Evolutionary conservation across 2,329 filamentous ascomycete genomes (phyloP), one percentile per base, ranked within the genome.

Genomic region (Aspergillus sp.): DNA sequence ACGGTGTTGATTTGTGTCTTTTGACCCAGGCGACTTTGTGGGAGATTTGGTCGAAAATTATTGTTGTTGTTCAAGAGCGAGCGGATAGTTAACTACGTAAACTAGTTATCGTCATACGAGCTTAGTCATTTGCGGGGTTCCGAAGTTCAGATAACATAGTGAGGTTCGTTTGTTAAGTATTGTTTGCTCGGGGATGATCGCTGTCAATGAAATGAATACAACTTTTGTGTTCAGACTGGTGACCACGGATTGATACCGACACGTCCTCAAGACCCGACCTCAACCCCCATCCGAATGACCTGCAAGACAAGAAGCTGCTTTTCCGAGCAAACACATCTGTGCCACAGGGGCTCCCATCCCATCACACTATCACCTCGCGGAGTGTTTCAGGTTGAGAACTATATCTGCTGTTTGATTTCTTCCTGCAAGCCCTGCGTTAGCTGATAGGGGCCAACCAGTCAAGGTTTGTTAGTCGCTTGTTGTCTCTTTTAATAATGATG

Each of bases 291-390:
- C 34, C 12, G 34, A n/a, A 36, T 36, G 34, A n/a, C 15, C 34
- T 36, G 34, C 13, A 45, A 24, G 30, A 45, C 43, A 11, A 32
- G 15, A 36, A 34, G n/a, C 39, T 24, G 38, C 18, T 3, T 30
- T 44, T 39, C 22, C 26, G 30, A 50, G 39, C 52, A 47, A 38
- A 18, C 55, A 48, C 24, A 26, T 34, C 30, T 42, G 26, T 58
- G 45, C 48, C 7, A 15, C 34, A 36, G 34, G 45, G 47, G 13
- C n/a, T 32, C 36, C 17, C 36, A 60, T 55, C 47, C 24, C 41
- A 57, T 64, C 57, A 63, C 62, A 61, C 56, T 59, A 58, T 64
- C 58, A 60, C 60, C 47, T 54, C 48, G 44, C 50, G 49, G 57
- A 39, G 32, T 51, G 57, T 53, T 59, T 62, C 50, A 60, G 55